Evolutionary conservation across 495 filamentous ascomycete species (phyloP).

Genomic region (Corynascus novoguineensis): DNA sequence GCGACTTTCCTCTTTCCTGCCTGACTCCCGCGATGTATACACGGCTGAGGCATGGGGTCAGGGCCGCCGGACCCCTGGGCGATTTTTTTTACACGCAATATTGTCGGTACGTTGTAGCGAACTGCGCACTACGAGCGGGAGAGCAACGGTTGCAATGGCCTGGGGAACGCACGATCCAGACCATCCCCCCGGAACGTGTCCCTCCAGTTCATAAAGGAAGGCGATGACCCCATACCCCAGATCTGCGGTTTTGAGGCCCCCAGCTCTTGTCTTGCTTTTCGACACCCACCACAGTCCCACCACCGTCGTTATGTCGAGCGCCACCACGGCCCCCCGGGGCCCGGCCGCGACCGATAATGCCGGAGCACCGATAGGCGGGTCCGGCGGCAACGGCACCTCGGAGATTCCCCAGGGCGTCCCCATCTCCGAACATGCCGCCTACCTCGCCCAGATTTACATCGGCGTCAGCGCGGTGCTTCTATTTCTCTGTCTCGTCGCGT

Average conservation of each 20-base stretch:
- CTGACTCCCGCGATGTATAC: not conserved
- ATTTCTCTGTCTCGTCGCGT: slow-evolving; percentile 17
- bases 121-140: too few relatives aligned
- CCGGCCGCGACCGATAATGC: not conserved
- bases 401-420: slow-evolving; percentile 5
- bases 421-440: slow-evolving; percentile 15
- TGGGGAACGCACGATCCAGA: not conserved
- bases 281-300: not conserved
- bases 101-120: too few relatives aligned
- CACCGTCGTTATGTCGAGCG: not conserved
- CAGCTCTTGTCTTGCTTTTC: not conserved
- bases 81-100: too few relatives aligned
- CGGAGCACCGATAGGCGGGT: not conserved
- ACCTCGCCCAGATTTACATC: slow-evolving; percentile 20
- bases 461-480: slow-evolving; percentile 18
- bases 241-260: not conserved
- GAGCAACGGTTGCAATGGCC: slow-evolving; percentile 3
- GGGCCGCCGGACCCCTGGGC: not conserved
- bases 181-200: not conserved
- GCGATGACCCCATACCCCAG: not conserved
- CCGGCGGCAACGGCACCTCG: not conserved
- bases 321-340: not conserved
- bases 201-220: slow-evolving; percentile 4
- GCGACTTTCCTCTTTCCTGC: not conserved
- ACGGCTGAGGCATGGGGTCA: not conserved